Conservation (phyloP, 768 basidiomycete genomes). For the Lactarius hatsudake region DNA sequence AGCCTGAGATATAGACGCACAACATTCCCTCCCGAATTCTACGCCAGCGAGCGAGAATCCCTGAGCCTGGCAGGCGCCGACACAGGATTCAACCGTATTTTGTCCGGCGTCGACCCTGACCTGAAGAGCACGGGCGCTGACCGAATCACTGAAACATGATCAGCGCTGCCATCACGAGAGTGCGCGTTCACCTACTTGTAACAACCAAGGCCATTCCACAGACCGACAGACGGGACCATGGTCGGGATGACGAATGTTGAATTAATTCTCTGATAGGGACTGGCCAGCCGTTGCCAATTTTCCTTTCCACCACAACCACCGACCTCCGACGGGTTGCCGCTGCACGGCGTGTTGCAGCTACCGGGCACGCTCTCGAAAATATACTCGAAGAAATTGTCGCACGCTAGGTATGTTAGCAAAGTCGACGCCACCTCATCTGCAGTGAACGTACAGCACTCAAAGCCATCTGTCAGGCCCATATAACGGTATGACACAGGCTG, state of each 20-base stretch:
- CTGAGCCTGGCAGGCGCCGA: slow-evolving; percentile 62
- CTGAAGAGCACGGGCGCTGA: slow-evolving; percentile 35
- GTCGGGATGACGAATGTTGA: slow-evolving; percentile 45
- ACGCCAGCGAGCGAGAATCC: slow-evolving; percentile 54
- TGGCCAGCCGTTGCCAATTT: slow-evolving; percentile 35
- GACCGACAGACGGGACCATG: slow-evolving; percentile 52
- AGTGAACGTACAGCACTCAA: slow-evolving; percentile 50
- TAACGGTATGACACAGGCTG: slow-evolving; percentile 45
- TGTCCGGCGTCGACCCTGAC: slow-evolving; percentile 41
- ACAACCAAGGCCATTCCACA: slow-evolving; percentile 69
- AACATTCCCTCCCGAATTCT: neutral
- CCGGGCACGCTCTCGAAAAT: slow-evolving; percentile 43
- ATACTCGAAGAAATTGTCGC: slow-evolving; percentile 40
- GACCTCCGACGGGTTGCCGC: slow-evolving; percentile 50
- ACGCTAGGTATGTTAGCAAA: neutral
- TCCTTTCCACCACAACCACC: slow-evolving; percentile 52
- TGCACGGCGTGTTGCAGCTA: slow-evolving; percentile 55
- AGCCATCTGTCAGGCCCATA: slow-evolving; percentile 65
- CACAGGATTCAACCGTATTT: slow-evolving; percentile 60
- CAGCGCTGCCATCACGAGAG: neutral
- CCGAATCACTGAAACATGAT: slow-evolving; percentile 34
- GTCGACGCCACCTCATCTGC: too few species aligned
- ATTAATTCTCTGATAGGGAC: slow-evolving; percentile 55
- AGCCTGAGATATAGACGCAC: slow-evolving; percentile 19
- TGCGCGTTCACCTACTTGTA: slow-evolving; percentile 47